Conservation (phyloP, 2,329 filamentous ascomycete genomes). For the Pochonia chlamydosporia region DNA sequence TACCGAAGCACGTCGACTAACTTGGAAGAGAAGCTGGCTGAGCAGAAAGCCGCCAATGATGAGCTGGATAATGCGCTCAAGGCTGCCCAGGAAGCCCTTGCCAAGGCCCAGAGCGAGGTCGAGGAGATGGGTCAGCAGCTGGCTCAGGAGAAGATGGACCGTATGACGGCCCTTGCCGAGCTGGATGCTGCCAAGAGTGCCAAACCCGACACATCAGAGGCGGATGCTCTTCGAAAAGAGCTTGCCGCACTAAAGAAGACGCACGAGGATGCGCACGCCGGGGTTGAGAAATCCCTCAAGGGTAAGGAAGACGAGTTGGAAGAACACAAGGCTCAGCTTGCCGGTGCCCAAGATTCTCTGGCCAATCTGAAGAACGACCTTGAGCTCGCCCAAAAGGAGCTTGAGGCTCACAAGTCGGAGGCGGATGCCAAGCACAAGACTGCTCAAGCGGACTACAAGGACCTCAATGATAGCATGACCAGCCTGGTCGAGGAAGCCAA, state of each 20-base stretch:
- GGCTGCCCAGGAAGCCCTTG: slow-evolving; percentile 35
- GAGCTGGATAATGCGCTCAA: slow-evolving; percentile 30
- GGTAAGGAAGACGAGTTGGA: slow-evolving; percentile 31
- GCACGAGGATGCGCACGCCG: slow-evolving; percentile 37
- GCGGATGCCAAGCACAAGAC: slow-evolving; percentile 48
- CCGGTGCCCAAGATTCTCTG: slow-evolving; percentile 28
- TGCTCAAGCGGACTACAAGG: slow-evolving; percentile 54
- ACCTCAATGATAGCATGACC: slow-evolving; percentile 58
- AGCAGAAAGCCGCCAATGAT: slow-evolving; percentile 29
- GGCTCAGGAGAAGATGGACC: slow-evolving; percentile 54
- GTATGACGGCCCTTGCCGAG: slow-evolving; percentile 53
- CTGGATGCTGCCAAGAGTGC: slow-evolving; percentile 52
- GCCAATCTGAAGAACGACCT: slow-evolving; percentile 34
- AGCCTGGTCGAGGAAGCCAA: slow-evolving; percentile 54
- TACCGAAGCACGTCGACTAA: slow-evolving; percentile 27
- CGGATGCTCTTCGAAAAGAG: slow-evolving; percentile 46
- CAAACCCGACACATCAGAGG: slow-evolving; percentile 50
- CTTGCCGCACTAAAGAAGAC: slow-evolving; percentile 41
- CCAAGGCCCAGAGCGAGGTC: slow-evolving; percentile 40
- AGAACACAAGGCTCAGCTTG: slow-evolving; percentile 26
- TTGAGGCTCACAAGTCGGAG: slow-evolving; percentile 46
- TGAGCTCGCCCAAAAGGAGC: slow-evolving; percentile 43
- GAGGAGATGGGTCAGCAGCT: slow-evolving; percentile 47
- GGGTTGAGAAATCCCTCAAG: slow-evolving; percentile 26
- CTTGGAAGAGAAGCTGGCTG: slow-evolving; percentile 29